Conservation (phyloP, 345 rosid genomes). For the Gossypium raimondii region DNA sequence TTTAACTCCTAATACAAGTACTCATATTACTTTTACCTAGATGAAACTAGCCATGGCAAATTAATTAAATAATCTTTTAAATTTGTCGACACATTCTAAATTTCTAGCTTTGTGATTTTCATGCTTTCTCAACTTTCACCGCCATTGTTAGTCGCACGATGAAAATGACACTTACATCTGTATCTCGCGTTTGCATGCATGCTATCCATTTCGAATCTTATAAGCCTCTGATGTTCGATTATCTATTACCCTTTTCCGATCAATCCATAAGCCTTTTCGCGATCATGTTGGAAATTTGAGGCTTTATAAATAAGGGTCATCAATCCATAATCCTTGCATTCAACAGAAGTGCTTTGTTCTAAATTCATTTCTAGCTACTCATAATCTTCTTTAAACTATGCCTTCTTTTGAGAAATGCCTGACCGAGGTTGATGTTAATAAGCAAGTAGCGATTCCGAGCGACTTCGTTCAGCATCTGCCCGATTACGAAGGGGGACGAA, state of each 20-base stretch:
- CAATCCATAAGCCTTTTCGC: not conserved
- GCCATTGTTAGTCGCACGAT: not conserved
- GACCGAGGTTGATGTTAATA: not conserved
- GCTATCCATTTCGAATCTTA: no score
- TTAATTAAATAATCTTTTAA: no score
- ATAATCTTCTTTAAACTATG: not conserved
- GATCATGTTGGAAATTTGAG: not conserved
- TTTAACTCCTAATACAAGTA: no score
- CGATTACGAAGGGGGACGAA: not conserved
- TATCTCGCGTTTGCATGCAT: not conserved
- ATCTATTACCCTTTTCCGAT: not conserved
- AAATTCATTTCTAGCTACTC: not conserved
- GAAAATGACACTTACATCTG: not conserved
- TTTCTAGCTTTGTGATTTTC: no score
- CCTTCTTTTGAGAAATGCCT: not conserved
- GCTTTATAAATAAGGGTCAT: not conserved
- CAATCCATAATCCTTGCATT: not conserved
- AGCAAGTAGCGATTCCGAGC: conserved; percentile 5
- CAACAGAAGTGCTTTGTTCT: not conserved
- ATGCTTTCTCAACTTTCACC: not conserved
- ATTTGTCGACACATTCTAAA: no score
- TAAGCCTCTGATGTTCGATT: not conserved
- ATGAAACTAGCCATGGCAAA: no score
- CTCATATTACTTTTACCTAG: no score
- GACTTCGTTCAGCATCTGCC: not conserved